phyloP scores from a whole-genome alignment of 306 rosid species.

The Albizia julibrissin region DNA sequence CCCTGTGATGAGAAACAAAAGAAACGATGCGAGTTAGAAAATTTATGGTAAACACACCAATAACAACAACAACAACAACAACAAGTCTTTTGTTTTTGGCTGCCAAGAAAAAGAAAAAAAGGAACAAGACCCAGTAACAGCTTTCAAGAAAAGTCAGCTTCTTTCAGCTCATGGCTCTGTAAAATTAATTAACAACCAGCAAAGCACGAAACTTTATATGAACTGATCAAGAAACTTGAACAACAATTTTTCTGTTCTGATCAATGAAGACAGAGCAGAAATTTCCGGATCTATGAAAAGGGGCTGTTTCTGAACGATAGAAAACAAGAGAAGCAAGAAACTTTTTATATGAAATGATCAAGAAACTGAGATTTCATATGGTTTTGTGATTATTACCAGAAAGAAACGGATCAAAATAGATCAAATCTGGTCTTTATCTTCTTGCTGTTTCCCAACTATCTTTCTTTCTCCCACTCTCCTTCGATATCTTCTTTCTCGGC shows the following conservation, averaged over 20 bases:
- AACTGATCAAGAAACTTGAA: background rate
- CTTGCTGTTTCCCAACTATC: constrained; percentile 46
- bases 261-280: constrained; percentile 11
- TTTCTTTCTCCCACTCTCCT: constrained; percentile 91
- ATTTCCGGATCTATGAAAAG: background rate
- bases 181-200: background rate
- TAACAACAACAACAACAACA: background rate
- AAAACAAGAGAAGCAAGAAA: constrained; percentile 13
- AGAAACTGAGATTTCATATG: background rate
- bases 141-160: background rate
- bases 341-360: background rate
- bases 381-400: constrained; percentile 48
- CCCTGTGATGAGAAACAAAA: constrained; percentile 44
- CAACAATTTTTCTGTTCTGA: background rate
- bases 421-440: constrained; percentile 24
- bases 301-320: constrained; percentile 11
- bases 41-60: background rate
- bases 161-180: background rate
- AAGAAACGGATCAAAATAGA: constrained; percentile 54
- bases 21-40: background rate
- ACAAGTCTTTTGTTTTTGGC: background rate
- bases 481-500: constrained; percentile 60
- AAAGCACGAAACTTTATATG: too few relatives aligned
- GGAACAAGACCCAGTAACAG: background rate
- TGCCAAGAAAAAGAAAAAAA: background rate